Evolutionary conservation across 257 asterid genomes (phyloP).

Genomic region (Euphrasia confusa): DNA sequence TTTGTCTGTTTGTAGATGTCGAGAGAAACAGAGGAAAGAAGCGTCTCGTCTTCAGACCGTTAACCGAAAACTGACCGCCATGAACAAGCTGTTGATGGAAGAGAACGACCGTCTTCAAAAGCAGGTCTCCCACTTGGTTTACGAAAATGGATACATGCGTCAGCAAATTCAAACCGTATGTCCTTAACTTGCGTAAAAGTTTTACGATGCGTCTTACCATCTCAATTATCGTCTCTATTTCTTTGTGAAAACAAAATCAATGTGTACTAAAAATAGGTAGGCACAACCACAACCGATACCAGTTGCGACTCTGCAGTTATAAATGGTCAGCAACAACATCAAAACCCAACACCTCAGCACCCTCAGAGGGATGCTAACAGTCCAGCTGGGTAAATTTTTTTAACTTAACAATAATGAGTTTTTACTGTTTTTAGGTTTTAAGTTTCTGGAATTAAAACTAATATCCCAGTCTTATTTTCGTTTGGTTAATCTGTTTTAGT

Average conservation of each 20-base stretch:
- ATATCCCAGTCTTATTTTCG: neutral
- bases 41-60: slow-evolving; percentile 79
- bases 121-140: slow-evolving; percentile 85
- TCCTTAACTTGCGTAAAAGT: neutral
- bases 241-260: neutral
- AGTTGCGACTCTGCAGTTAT: slow-evolving; percentile 95
- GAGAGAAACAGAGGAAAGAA: slow-evolving; percentile 91
- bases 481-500: slow-evolving; percentile 33
- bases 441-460: neutral
- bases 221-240: neutral
- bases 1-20: slow-evolving; percentile 46
- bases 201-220: neutral
- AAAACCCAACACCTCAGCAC: slow-evolving; percentile 84
- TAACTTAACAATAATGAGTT: too few species aligned
- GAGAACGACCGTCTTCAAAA: slow-evolving; percentile 93
- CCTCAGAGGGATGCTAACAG: slow-evolving; percentile 82
- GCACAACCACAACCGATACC: slow-evolving; percentile 70
- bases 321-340: slow-evolving; percentile 79
- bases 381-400: slow-evolving; percentile 92
- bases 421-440: too few species aligned
- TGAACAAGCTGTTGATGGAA: slow-evolving; percentile 94
- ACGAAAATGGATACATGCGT: slow-evolving; percentile 83
- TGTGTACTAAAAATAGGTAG: slow-evolving; percentile 41
- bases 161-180: slow-evolving; percentile 73
- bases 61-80: slow-evolving; percentile 79